A percentile compares a stretch with the other conserved stretches of the same genome.
Evolutionary conservation across 352 stramenopile genomes (phyloP).

Genomic region (Plasmopara halstedii): DNA sequence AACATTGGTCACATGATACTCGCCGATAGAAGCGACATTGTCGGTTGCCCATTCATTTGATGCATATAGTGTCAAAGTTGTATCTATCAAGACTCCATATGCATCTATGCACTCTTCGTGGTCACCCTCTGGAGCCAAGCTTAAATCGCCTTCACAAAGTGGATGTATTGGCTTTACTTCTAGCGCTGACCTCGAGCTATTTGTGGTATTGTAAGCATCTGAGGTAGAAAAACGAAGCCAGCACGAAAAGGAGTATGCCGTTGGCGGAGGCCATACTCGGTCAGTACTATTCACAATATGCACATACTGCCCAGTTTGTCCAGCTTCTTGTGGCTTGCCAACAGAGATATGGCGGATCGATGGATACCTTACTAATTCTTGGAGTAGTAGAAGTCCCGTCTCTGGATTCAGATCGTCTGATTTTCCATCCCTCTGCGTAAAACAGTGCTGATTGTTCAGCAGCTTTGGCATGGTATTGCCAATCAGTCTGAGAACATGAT

Average conservation of each 20-base stretch:
- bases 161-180: conserved; percentile 24
- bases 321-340: conserved; percentile 38
- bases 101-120: conserved; percentile 22
- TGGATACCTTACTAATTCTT: conserved; percentile 29
- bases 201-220: neutral
- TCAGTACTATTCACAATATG: conserved; percentile 56
- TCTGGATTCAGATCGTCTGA: conserved; percentile 3
- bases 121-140: conserved; percentile 31
- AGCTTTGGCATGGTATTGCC: conserved; percentile 44
- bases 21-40: conserved; percentile 24
- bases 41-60: conserved; percentile 25
- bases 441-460: conserved; percentile 15
- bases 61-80: conserved; percentile 47
- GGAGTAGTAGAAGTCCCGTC: conserved; percentile 40
- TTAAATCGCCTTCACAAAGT: conserved; percentile 52
- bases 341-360: conserved; percentile 46
- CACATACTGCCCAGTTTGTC: conserved; percentile 52
- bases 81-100: conserved; percentile 62
- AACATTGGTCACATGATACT: conserved; percentile 40
- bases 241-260: conserved; percentile 70
- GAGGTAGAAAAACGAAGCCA: conserved; percentile 52
- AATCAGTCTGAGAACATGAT: conserved; percentile 44
- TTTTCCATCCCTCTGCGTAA: neutral
- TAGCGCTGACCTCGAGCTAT: neutral
- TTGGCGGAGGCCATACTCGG: conserved; percentile 56